Evolutionary conservation across 2,329 filamentous ascomycete species (phyloP).

Genomic region (Arachnomyces sp.): DNA sequence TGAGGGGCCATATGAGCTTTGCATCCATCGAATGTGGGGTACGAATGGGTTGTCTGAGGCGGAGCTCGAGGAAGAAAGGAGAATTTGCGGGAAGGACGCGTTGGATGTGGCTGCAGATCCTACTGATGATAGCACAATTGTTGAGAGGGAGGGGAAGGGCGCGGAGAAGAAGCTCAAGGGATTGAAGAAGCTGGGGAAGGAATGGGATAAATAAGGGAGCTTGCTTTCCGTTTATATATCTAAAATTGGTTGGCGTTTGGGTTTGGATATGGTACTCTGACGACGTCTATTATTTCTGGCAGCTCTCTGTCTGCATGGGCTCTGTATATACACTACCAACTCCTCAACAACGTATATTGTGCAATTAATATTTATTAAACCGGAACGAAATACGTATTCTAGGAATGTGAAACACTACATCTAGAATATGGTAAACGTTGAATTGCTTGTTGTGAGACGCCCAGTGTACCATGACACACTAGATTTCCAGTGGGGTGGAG

Average conservation of each 20-base stretch:
- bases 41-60: constrained; percentile 57
- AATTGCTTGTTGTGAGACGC: background rate
- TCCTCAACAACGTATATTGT: too few relatives aligned
- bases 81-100: constrained; percentile 32
- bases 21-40: constrained; percentile 80
- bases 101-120: constrained; percentile 22
- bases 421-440: too few relatives aligned
- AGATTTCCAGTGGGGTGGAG: too few relatives aligned
- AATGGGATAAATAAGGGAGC: constrained; percentile 4
- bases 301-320: too few relatives aligned
- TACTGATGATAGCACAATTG: constrained; percentile 6
- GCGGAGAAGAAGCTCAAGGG: constrained; percentile 28
- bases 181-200: constrained; percentile 28
- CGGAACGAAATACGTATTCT: too few relatives aligned
- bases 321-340: too few relatives aligned
- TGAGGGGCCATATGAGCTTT: constrained; percentile 79
- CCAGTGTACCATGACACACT: too few relatives aligned
- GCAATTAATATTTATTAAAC: too few relatives aligned
- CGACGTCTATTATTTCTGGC: too few relatives aligned
- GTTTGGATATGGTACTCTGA: too few relatives aligned
- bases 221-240: constrained; percentile 11
- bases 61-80: constrained; percentile 33
- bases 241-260: background rate
- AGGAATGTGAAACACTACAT: too few relatives aligned
- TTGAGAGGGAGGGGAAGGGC: constrained; percentile 12